Evolutionary conservation across 2,329 filamentous ascomycete genomes (phyloP).

Genomic region (Diaporthe citriasiana): DNA sequence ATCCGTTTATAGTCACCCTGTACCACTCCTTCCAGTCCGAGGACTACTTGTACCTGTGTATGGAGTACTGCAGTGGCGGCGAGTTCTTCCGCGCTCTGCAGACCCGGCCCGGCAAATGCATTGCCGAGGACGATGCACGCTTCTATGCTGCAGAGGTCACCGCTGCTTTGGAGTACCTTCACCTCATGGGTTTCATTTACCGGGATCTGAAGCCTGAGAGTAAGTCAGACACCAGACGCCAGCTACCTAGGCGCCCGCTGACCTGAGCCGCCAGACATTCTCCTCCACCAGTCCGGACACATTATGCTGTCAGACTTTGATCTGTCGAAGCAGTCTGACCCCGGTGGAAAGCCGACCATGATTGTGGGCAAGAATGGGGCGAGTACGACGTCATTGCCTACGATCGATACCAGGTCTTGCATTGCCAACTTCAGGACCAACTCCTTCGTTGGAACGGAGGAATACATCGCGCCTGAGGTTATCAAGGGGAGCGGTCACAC

Average conservation of each 20-base stretch:
- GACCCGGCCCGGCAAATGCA: slow-evolving; percentile 96
- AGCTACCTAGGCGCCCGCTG: slow-evolving; percentile 50
- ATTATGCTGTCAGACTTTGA: slow-evolving; percentile 99
- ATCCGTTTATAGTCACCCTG: slow-evolving; percentile 97
- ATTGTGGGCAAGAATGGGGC: slow-evolving; percentile 92
- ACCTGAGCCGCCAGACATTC: slow-evolving; percentile 78
- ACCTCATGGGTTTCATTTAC: slow-evolving; percentile 99
- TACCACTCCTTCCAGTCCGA: slow-evolving; percentile 99
- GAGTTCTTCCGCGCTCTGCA: slow-evolving; percentile 98
- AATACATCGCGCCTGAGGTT: slow-evolving; percentile 98
- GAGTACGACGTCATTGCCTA: slow-evolving; percentile 87
- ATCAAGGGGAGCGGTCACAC: slow-evolving; percentile 99
- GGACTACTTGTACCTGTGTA: slow-evolving; percentile 98
- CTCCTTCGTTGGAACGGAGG: slow-evolving; percentile 97
- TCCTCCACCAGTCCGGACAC: slow-evolving; percentile 98
- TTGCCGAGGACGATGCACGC: slow-evolving; percentile 94
- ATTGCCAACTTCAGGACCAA: slow-evolving; percentile 99
- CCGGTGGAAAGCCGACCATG: slow-evolving; percentile 97
- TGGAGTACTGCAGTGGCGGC: slow-evolving; percentile 99
- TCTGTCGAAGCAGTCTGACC: slow-evolving; percentile 96
- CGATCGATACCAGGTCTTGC: slow-evolving; percentile 98
- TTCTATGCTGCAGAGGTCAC: slow-evolving; percentile 99
- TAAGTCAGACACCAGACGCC: slow-evolving; percentile 62
- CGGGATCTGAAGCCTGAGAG: slow-evolving; percentile 98
- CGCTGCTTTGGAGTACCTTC: slow-evolving; percentile 94